Evolutionary conservation across 768 basidiomycete genomes (phyloP).

Genomic region (Multifurca ochricompacta): DNA sequence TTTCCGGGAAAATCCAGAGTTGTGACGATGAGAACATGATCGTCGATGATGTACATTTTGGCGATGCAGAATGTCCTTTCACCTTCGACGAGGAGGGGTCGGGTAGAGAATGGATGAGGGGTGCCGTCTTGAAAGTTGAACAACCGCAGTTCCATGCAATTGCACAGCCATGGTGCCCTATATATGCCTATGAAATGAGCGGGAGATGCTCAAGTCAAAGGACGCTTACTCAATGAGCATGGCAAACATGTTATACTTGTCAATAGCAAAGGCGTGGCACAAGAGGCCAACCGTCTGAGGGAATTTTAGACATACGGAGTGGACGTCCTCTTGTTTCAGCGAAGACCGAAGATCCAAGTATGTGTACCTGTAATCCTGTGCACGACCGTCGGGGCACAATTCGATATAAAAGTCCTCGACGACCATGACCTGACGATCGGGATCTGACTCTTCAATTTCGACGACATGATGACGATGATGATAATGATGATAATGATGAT

Average conservation of each 20-base stretch:
- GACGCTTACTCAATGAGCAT: neutral
- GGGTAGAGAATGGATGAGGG: neutral
- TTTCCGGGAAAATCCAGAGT: neutral
- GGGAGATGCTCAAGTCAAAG: neutral
- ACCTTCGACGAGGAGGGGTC: neutral
- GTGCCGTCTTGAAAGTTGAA: neutral
- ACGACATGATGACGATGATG: no score
- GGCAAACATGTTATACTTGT: neutral
- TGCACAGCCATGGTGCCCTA: neutral
- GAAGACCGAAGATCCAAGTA: neutral
- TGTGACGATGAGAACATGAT: neutral
- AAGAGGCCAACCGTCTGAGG: neutral
- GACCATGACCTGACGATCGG: neutral
- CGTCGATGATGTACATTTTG: neutral
- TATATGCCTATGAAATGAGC: neutral
- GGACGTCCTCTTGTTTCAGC: neutral
- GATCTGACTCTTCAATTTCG: neutral
- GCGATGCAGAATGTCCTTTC: neutral
- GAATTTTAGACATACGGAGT: neutral
- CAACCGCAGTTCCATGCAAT: neutral
- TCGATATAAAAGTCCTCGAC: neutral
- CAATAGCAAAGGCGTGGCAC: neutral
- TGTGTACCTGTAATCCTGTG: neutral
- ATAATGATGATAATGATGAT: no score
- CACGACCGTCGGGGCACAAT: neutral